A percentile compares a stretch with the other conserved stretches of the same genome.
phyloP scores from a whole-genome alignment of 257 asterid species.

The Solanum etuberosum region DNA sequence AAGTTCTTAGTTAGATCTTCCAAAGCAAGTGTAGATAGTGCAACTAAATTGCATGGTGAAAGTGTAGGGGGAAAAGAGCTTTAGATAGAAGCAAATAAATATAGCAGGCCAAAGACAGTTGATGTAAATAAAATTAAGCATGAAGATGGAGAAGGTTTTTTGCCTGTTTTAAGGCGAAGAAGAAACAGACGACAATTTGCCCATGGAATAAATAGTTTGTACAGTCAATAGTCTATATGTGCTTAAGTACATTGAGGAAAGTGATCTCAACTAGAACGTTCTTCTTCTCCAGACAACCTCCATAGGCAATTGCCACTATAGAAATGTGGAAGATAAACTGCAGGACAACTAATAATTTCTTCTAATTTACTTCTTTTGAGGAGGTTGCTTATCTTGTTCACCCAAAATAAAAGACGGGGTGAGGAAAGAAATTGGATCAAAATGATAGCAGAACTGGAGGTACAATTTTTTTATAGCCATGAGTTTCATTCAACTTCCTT shows the following conservation, averaged over 20 bases:
- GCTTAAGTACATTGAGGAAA: conserved; percentile 75
- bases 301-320: not conserved
- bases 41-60: conserved; percentile 57
- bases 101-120: conserved; percentile 12
- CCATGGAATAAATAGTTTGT: conserved; percentile 47
- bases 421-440: not conserved
- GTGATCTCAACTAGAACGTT: not conserved
- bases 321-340: not conserved
- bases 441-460: not conserved
- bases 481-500: not conserved
- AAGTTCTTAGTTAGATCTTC: conserved; percentile 40
- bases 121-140: conserved; percentile 28
- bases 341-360: not conserved
- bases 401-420: not conserved
- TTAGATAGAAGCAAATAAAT: conserved; percentile 16
- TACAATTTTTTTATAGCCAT: not conserved
- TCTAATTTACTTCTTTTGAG: not conserved
- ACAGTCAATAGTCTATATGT: conserved; percentile 68
- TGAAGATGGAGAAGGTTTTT: conserved; percentile 81
- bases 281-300: not conserved
- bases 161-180: conserved; percentile 72
- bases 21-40: conserved; percentile 70
- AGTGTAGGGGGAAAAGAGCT: conserved; percentile 32
- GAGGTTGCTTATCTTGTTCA: not conserved
- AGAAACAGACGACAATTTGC: conserved; percentile 76